Evolutionary conservation across 2,329 filamentous ascomycete genomes (phyloP), one percentile per base, ranked within the genome.

Genomic region (Myriosclerotinia scirpicola): DNA sequence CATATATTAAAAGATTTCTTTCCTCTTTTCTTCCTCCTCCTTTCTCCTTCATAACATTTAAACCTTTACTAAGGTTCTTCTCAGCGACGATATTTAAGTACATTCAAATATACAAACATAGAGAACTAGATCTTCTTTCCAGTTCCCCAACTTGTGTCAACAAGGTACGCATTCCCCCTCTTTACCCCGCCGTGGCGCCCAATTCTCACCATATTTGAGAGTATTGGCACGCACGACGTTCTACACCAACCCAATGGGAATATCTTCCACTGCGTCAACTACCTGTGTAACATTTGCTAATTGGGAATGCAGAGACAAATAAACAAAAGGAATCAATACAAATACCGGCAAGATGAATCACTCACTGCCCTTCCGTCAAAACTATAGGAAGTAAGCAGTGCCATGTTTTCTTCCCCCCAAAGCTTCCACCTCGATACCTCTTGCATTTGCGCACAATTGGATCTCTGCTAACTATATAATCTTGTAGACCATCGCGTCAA

Each of bases 401-500:
- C 14, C 1, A 36, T 53, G 30, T 54, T 15, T n/a, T 53, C 40
- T 38, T 55, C 36, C 9, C 11, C 6, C 20, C 34, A n/a, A 14
- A 26, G 22, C 20, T 20, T 34, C 15, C 6, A 40, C 34, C 20
- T 8, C 58, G 17, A 40, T 40, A 38, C 9, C 22, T 40, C 2
- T 22, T 15, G 14, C 11, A 53, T 36, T 36, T 15, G 34, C 48
- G 12, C 46, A 52, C 34, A 11, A 1, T 9, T 42, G 26, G 63
- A 65, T n/a, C 34, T 59, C 34, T 36, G 14, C 55, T 60, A 34
- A 65, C 30, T 40, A 2, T 26, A 36, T 46, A 26, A 40, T 60
- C 48, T 9, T n/a, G 8, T 50, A 65, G 64, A 26, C 75, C 75
- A 46, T 76, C 74, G 61, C 68, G 75, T 66, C 74, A 77, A 67